phyloP scores from a whole-genome alignment of 1,284 basidiomycete genomes.

The Trichosporon faecale region DNA sequence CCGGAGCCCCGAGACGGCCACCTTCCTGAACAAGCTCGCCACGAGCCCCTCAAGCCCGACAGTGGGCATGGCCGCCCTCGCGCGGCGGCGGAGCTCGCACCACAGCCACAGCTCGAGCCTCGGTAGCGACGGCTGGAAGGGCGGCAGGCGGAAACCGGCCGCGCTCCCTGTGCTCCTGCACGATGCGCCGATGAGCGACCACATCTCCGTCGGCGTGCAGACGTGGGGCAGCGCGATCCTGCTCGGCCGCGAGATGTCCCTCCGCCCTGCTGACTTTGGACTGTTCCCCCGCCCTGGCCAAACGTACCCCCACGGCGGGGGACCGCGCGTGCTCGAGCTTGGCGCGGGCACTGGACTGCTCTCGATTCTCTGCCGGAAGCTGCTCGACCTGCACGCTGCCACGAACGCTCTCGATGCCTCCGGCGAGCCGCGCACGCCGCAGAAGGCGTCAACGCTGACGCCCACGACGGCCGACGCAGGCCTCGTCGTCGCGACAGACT shows the following conservation, averaged over 20 bases:
- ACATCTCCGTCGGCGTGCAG: slow-evolving; percentile 75
- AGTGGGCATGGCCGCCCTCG: not conserved
- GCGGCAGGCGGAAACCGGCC: slow-evolving; percentile 14
- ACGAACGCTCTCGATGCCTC: not conserved
- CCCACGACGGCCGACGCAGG: slow-evolving; percentile 25
- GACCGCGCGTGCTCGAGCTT: slow-evolving; percentile 67
- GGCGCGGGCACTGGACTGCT: slow-evolving; percentile 85
- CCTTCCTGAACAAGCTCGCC: slow-evolving; percentile 39
- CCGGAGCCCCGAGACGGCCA: slow-evolving; percentile 40
- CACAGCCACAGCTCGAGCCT: slow-evolving; percentile 13
- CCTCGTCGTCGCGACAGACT: slow-evolving; percentile 70
- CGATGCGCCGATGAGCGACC: slow-evolving; percentile 73
- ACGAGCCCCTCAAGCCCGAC: slow-evolving; percentile 28
- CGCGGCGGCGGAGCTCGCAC: slow-evolving; percentile 10
- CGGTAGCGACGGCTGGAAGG: not conserved
- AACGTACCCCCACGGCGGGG: slow-evolving; percentile 37
- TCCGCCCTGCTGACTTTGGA: slow-evolving; percentile 55
- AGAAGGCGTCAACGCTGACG: not conserved
- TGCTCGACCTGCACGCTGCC: slow-evolving; percentile 54
- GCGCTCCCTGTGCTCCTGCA: slow-evolving; percentile 58
- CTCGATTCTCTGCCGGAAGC: slow-evolving; percentile 62
- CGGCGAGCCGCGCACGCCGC: not conserved
- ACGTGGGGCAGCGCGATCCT: slow-evolving; percentile 87
- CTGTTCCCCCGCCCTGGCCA: slow-evolving; percentile 25
- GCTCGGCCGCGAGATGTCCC: slow-evolving; percentile 70